Conservation (phyloP, 106 monocot genomes). For the Dendrobium chrysotoxum region DNA sequence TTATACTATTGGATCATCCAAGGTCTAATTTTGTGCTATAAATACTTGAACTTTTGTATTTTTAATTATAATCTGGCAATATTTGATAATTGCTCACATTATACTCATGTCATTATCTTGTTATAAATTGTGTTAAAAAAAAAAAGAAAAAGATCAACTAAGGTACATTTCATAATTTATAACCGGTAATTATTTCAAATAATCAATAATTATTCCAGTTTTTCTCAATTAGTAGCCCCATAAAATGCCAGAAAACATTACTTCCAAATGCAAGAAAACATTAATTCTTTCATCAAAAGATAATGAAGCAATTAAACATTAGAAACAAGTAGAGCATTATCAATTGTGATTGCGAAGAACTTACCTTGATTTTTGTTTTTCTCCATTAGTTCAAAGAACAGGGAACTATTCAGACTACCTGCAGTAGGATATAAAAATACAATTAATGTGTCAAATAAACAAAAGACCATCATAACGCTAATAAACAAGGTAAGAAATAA, state of each 20-base stretch:
- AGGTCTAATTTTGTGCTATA: too few relatives aligned
- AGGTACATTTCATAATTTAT: background rate
- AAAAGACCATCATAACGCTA: background rate
- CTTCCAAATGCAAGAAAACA: background rate
- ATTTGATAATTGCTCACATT: too few relatives aligned
- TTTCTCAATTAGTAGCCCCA: background rate
- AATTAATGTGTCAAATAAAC: background rate
- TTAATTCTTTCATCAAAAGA: background rate
- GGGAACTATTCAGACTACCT: conserved; percentile 61
- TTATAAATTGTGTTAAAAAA: too few relatives aligned
- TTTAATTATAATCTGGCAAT: too few relatives aligned
- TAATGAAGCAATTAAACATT: background rate
- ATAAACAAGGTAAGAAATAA: background rate
- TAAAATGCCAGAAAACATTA: too few relatives aligned
- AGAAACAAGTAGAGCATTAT: background rate
- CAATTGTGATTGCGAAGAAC: background rate
- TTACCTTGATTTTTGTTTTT: conserved; percentile 78
- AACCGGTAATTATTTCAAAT: background rate
- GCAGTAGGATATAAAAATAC: conserved; percentile 13
- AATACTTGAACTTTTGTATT: too few relatives aligned
- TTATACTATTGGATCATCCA: too few relatives aligned
- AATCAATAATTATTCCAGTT: background rate
- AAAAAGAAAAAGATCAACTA: background rate
- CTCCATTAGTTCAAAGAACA: conserved; percentile 57
- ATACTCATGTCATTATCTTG: too few relatives aligned